Base-by-base conservation (phyloP, 2,329 filamentous ascomycete genomes). In the Kalaharituber pfeilii region DNA sequence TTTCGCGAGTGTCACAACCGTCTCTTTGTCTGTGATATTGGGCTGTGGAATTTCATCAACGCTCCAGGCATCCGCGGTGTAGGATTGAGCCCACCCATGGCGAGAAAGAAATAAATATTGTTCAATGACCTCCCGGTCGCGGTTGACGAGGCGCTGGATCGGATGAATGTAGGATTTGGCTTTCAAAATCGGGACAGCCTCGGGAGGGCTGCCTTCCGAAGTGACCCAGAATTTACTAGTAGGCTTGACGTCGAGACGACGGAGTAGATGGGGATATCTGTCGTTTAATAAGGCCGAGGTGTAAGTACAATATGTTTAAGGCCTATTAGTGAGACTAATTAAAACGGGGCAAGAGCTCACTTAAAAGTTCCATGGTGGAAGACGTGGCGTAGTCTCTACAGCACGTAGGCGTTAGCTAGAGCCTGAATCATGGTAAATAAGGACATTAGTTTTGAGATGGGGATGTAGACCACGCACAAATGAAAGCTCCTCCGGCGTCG, bases 331-430 rank as follows among this genome's bases (percentile, higher is more conserved):
- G 50, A 24, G 47, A n/a, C 5, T 22, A 1, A 45, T 13, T 9
- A 13, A 25, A 15, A 44, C 20, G 24, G 18, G 51, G 29, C 50
- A 44, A 49, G 42, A 55, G 52, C 26, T 51, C 29, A 56, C 51
- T 56, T 72, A 67, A 89, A 77, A 39, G 86, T 84, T 56, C 89
- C 89, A 70, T 94, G 88, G 67, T 95, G 88, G 69, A 86, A 91
- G 64, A 96, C 81, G 69, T 98, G 89, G 63, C 86, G 81, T 54
- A 98, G 77, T 5, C 33, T 39, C 33, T 18, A 39, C 8, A 39
- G 20, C 33, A 39, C 33, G 33, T 39, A 39, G 24, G 44, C 2
- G n/a, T 13, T 18, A 26, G 18, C 11, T 18, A n/a, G n/a, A n/a
- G n/a, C n/a, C n/a, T n/a, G n/a, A n/a, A n/a, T n/a, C n/a, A n/a